A percentile compares a stretch with the other conserved stretches of the same genome.
These are phyloP conservation scores for Claviceps pusilla DNA, from an alignment of 2,329 filamentous ascomycete species.

Conservation along the genomic window DNA sequence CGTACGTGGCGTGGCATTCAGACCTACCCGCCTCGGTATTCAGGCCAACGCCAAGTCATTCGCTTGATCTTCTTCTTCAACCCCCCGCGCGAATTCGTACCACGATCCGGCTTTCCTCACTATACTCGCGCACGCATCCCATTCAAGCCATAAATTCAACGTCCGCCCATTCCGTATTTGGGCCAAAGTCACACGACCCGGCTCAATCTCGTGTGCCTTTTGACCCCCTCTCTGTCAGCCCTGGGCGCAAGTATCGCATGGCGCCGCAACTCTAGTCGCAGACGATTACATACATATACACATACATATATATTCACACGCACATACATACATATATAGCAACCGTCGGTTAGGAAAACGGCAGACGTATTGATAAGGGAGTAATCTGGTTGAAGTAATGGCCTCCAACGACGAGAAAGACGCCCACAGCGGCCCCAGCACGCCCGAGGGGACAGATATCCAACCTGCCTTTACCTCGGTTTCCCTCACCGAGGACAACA, in stretches of 20 bases:
- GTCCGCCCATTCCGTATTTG: not conserved
- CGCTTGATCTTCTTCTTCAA: not conserved
- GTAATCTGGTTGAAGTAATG: not conserved
- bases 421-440: not conserved
- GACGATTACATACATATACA: not conserved
- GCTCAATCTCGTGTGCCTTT: not conserved
- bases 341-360: not conserved
- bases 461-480: constrained; percentile 20
- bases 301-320: not conserved
- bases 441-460: constrained; percentile 12
- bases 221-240: not conserved
- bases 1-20: not conserved
- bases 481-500: constrained; percentile 16
- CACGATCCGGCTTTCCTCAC: not conserved
- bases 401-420: not conserved
- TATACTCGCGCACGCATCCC: not conserved
- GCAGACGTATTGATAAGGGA: not conserved
- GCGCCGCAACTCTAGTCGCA: not conserved
- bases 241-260: not conserved
- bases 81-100: not conserved
- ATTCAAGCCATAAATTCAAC: not conserved
- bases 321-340: too few relatives aligned
- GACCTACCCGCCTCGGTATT: not conserved
- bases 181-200: not conserved
- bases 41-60: not conserved